A percentile compares a stretch with the other conserved stretches of the same genome.
These are phyloP conservation scores for Begonia masoniana DNA, from an alignment of 306 rosid species.

Conservation along the genomic window DNA sequence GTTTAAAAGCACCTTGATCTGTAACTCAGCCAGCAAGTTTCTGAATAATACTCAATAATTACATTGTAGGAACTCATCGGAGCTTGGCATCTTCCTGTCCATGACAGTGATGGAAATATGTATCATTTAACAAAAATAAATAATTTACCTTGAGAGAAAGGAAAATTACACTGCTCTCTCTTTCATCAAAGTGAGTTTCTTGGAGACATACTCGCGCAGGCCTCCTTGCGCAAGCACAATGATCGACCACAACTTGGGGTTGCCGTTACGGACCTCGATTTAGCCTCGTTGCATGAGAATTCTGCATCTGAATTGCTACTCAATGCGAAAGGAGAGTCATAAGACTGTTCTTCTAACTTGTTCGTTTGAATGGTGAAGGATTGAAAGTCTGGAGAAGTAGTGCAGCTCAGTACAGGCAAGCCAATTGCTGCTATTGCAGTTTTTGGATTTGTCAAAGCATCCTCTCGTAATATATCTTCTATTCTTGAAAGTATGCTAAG, in stretches of 20 bases:
- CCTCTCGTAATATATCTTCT: conserved; percentile 65
- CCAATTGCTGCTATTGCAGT: conserved; percentile 19
- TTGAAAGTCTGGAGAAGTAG: conserved; percentile 15
- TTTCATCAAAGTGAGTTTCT: conserved; percentile 22
- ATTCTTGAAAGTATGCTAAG: conserved; percentile 72
- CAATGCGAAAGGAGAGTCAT: conserved; percentile 17
- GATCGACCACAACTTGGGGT: conserved; percentile 42
- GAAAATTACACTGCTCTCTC: no score
- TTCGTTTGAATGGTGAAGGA: conserved; percentile 23
- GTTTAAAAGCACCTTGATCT: no score
- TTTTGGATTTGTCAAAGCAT: conserved; percentile 47
- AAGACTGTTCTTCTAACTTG: conserved; percentile 14
- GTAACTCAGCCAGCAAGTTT: no score
- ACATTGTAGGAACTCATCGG: no score
- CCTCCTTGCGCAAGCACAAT: conserved; percentile 50
- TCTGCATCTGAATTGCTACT: conserved; percentile 21
- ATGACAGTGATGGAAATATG: no score
- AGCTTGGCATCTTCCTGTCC: no score
- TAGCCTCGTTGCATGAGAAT: conserved; percentile 17
- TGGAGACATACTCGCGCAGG: conserved; percentile 40
- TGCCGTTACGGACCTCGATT: conserved; percentile 25
- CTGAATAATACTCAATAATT: no score
- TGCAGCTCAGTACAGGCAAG: conserved; percentile 25
- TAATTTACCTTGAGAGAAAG: no score
- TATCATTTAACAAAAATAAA: no score